Evolutionary conservation across 805 yeast species (phyloP).

Genomic region (Wickerhamiella cacticola): DNA sequence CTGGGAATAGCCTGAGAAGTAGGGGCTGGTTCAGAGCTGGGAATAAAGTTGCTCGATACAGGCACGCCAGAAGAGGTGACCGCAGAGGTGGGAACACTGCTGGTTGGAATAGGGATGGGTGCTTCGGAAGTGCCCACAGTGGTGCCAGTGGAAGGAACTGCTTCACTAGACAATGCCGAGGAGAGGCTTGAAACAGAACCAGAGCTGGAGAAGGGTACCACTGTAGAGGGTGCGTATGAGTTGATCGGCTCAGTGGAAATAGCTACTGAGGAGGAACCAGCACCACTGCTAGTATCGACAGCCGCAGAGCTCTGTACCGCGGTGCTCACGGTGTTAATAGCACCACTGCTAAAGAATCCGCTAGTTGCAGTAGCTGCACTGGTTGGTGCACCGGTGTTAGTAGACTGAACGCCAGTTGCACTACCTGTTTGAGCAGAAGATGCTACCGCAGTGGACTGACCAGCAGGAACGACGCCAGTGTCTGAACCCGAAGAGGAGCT

Average conservation of each 20-base stretch:
- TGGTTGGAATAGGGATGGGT: background rate
- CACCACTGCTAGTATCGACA: slow-evolving; percentile 6
- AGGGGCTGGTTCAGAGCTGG: slow-evolving; percentile 1
- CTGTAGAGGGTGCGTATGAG: slow-evolving; percentile 5
- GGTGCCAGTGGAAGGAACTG: background rate
- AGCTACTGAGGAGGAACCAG: slow-evolving; percentile 12
- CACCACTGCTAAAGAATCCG: too few relatives aligned
- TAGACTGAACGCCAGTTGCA: background rate
- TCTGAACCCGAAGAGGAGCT: slow-evolving; percentile 13
- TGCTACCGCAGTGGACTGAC: too few relatives aligned
- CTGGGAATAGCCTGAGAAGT: background rate
- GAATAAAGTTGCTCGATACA: too few relatives aligned
- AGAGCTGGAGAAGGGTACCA: slow-evolving; percentile 8
- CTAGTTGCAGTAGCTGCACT: background rate
- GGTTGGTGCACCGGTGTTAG: background rate
- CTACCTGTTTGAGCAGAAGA: background rate
- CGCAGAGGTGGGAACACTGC: background rate
- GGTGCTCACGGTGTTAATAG: background rate
- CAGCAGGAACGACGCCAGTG: slow-evolving; percentile 14
- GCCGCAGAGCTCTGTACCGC: slow-evolving; percentile 8
- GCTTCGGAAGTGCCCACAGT: background rate
- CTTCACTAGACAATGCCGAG: background rate
- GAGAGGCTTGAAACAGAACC: background rate
- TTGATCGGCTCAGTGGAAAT: slow-evolving; percentile 12
- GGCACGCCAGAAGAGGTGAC: background rate